Conservation (phyloP, 2,329 filamentous ascomycete genomes). For the Beauveria caledonica region DNA sequence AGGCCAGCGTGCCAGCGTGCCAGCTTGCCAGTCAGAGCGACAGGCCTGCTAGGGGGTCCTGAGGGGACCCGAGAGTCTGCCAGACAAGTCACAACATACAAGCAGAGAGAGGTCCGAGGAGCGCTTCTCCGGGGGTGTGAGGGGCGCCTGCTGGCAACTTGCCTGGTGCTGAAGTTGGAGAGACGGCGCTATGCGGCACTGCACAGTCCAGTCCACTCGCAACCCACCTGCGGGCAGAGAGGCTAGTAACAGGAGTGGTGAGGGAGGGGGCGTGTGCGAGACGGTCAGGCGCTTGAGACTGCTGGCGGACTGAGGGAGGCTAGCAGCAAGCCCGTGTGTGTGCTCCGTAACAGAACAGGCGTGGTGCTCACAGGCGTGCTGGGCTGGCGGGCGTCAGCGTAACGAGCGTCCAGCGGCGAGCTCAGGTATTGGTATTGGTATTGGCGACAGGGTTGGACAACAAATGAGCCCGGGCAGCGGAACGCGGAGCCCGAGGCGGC, state of each 20-base stretch:
- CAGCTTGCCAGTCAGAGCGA: background rate
- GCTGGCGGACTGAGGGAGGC: background rate
- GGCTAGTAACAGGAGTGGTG: background rate
- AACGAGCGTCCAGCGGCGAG: background rate
- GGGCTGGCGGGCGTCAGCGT: background rate
- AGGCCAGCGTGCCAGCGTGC: no score
- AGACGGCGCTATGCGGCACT: constrained; percentile 6
- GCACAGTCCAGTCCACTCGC: background rate
- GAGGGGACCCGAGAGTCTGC: background rate
- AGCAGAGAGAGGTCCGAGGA: background rate
- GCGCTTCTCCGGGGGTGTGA: constrained; percentile 7
- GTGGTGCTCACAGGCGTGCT: background rate
- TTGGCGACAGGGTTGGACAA: constrained; percentile 6
- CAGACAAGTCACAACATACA: background rate
- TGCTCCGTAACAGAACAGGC: no score
- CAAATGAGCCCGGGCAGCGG: background rate
- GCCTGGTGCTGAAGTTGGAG: background rate
- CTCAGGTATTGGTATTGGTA: background rate
- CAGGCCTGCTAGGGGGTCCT: background rate
- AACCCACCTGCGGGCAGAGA: constrained; percentile 4
- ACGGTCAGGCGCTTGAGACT: constrained; percentile 1
- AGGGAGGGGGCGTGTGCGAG: constrained; percentile 4
- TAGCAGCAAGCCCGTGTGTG: no score
- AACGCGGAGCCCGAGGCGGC: background rate
- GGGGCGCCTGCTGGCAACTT: constrained; percentile 1